A percentile compares a stretch with the other conserved stretches of the same genome.
Conservation (phyloP, 225 moss, liverwort and hornwort genomes). For the Bryum argenteum region DNA sequence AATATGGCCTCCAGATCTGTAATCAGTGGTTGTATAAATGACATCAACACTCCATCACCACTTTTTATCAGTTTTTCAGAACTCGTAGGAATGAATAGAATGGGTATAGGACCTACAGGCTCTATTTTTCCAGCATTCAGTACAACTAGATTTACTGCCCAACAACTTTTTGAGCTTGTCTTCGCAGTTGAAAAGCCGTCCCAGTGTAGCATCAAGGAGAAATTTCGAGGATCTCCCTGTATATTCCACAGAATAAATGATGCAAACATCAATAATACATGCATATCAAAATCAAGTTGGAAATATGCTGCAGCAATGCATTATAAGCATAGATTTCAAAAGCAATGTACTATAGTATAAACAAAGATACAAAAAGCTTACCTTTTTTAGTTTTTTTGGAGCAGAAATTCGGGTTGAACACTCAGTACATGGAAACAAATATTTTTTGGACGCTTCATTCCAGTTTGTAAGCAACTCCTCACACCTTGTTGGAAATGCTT, state of each 20-base stretch:
- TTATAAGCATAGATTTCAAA: neutral
- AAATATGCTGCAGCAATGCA: neutral
- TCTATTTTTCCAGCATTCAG: neutral
- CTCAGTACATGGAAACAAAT: neutral
- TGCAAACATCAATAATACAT: neutral
- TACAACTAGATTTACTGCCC: neutral
- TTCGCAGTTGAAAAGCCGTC: neutral
- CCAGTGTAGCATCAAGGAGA: neutral
- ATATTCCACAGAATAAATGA: neutral
- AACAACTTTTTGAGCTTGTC: constrained; percentile 1
- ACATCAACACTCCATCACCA: neutral
- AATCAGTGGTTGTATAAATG: neutral
- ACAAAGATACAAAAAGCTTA: neutral
- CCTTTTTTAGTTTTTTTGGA: neutral
- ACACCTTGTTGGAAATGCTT: neutral
- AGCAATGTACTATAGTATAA: neutral
- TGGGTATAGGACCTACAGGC: neutral
- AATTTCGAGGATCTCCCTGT: neutral
- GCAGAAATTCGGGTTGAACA: neutral
- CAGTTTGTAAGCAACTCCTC: neutral
- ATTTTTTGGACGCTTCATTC: neutral
- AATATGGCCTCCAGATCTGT: neutral
- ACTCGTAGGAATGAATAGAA: neutral
- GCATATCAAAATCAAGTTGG: neutral
- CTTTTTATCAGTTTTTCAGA: neutral